Percentiles rank a stretch among this genome's conserved stretches.
These are phyloP conservation scores for Trichoderma sp. DNA, from an alignment of 2,329 filamentous ascomycete species.

Conservation along the genomic window DNA sequence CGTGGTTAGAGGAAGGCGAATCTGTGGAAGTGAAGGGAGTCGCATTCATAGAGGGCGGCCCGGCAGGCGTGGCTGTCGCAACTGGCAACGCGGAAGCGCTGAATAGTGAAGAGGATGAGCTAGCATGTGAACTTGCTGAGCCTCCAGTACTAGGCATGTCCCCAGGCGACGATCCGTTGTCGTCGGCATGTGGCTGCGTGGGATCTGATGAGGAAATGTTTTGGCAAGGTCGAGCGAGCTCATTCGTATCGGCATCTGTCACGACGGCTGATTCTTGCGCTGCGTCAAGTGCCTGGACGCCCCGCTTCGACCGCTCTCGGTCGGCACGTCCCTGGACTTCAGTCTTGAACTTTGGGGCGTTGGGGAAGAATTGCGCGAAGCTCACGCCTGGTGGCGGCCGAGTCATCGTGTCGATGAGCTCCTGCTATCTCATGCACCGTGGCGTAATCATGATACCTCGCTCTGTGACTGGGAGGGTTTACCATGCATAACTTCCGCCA, in stretches of 20 bases:
- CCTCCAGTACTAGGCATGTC: slow-evolving; percentile 72
- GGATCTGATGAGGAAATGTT: slow-evolving; percentile 36
- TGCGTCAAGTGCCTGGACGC: slow-evolving; percentile 34
- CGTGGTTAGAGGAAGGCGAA: slow-evolving; percentile 55
- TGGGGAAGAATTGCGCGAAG: slow-evolving; percentile 86
- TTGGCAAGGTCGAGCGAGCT: slow-evolving; percentile 32
- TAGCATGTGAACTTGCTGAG: slow-evolving; percentile 73
- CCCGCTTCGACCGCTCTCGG: slow-evolving; percentile 39
- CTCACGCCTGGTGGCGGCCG: slow-evolving; percentile 73
- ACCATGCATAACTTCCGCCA: slow-evolving; percentile 32
- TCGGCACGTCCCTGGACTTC: slow-evolving; percentile 47
- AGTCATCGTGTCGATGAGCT: slow-evolving; percentile 69
- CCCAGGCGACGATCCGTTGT: slow-evolving; percentile 62
- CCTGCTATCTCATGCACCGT: slow-evolving; percentile 57
- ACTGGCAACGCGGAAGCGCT: slow-evolving; percentile 54
- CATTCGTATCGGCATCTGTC: slow-evolving; percentile 36
- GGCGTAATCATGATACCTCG: slow-evolving; percentile 61
- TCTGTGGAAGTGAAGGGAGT: slow-evolving; percentile 44
- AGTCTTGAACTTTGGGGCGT: slow-evolving; percentile 68
- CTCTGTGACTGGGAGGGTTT: slow-evolving; percentile 35
- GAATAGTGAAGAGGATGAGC: slow-evolving; percentile 72
- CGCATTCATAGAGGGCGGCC: slow-evolving; percentile 45
- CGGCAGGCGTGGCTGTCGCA: slow-evolving; percentile 49
- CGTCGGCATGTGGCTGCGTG: slow-evolving; percentile 49
- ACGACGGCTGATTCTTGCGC: slow-evolving; percentile 34